Percentiles rank a stretch among this genome's conserved stretches.
These are phyloP conservation scores for Penicillium oxalicum DNA, from an alignment of 2,329 filamentous ascomycete genomes.

Conservation along the genomic window DNA sequence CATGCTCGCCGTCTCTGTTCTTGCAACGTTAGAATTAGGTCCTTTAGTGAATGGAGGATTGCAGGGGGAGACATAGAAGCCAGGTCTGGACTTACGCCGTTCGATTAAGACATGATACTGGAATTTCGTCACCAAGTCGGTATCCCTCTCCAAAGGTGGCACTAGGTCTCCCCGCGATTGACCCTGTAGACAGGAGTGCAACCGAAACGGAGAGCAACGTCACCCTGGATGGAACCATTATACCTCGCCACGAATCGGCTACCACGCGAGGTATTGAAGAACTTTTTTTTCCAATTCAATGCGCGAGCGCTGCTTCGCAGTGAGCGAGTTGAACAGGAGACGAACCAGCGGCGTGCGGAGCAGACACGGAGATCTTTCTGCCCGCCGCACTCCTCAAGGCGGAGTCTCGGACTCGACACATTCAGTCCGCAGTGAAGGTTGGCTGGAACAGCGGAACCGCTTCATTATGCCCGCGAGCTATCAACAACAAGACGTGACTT, in stretches of 20 bases:
- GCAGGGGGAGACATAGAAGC: too few relatives aligned
- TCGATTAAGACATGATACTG: slow-evolving; percentile 67
- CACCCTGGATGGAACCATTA: slow-evolving; percentile 3
- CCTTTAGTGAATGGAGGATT: too few relatives aligned
- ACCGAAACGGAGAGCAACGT: slow-evolving; percentile 13
- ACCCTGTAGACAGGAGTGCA: slow-evolving; percentile 18
- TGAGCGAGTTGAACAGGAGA: slow-evolving; percentile 8
- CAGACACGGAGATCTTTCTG: slow-evolving; percentile 14
- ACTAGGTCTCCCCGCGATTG: slow-evolving; percentile 20
- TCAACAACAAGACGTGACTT: too few relatives aligned
- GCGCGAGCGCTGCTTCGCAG: slow-evolving; percentile 7
- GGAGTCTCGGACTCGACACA: not conserved
- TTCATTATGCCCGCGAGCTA: too few relatives aligned
- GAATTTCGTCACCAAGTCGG: slow-evolving; percentile 56
- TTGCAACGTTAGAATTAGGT: not conserved
- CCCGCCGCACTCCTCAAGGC: slow-evolving; percentile 13
- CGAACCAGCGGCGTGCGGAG: slow-evolving; percentile 7
- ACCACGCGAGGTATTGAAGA: too few relatives aligned
- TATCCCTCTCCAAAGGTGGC: slow-evolving; percentile 28
- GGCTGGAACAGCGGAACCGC: too few relatives aligned
- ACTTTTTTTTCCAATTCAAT: not conserved
- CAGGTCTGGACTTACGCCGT: slow-evolving; percentile 53
- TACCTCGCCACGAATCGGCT: slow-evolving; percentile 3
- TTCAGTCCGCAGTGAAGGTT: too few relatives aligned
- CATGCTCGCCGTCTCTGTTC: slow-evolving; percentile 22